Conservation (phyloP, 2,329 filamentous ascomycete species). For the Colletotrichum theobromicola region DNA sequence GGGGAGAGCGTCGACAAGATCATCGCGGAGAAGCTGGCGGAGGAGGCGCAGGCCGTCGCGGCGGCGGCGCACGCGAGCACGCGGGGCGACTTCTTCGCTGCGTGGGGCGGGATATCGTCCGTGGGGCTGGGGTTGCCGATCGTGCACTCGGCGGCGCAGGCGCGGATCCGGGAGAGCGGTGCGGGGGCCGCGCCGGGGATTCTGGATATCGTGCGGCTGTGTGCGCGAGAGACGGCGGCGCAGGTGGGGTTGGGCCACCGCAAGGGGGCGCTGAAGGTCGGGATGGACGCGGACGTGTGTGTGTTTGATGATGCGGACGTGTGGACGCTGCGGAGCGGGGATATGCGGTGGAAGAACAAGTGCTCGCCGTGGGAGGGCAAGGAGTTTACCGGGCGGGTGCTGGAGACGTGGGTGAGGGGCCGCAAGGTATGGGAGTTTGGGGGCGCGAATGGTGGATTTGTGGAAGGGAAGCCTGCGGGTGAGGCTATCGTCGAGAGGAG, state of each 20-base stretch:
- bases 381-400: conserved; percentile 76
- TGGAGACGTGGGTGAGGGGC: conserved; percentile 86
- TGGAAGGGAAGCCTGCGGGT: conserved; percentile 52
- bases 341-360: conserved; percentile 95
- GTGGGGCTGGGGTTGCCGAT: conserved; percentile 93
- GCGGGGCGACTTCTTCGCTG: conserved; percentile 89
- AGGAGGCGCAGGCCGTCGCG: conserved; percentile 39
- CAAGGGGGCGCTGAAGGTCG: conserved; percentile 82
- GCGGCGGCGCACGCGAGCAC: conserved; percentile 34
- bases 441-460: conserved; percentile 55
- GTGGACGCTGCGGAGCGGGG: conserved; percentile 75
- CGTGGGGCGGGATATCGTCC: conserved; percentile 95
- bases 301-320: conserved; percentile 86
- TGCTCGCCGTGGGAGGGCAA: conserved; percentile 90
- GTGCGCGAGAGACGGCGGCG: conserved; percentile 82
- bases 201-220: conserved; percentile 83
- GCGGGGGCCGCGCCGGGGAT: conserved; percentile 54
- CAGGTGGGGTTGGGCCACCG: conserved; percentile 84
- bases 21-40: conserved; percentile 20
- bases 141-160: conserved; percentile 77
- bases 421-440: conserved; percentile 74
- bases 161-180: conserved; percentile 56
- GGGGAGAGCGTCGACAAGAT: conserved; percentile 28
- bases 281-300: conserved; percentile 89
- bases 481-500: conserved; percentile 66